Base-by-base conservation (phyloP, 805 yeast species). In the Candida ascalaphidarum region DNA sequence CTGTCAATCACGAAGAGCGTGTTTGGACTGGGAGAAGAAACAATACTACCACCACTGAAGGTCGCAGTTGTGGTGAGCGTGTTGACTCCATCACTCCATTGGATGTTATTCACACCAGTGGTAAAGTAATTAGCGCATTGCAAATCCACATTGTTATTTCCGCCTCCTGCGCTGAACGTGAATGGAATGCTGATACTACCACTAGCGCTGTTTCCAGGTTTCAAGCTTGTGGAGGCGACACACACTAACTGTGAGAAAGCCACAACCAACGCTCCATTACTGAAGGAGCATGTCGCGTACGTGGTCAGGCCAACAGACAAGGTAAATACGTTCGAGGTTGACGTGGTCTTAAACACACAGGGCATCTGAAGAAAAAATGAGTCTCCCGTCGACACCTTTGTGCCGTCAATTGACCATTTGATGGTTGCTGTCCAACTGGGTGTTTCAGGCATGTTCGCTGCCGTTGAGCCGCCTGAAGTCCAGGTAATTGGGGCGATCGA, bases 221-320 rank as follows among this genome's bases (percentile, higher is more conserved):
- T 26, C 4, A 51, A 39, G n/a, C 14, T 17, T 21, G 28, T 22
- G 3, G 44, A 13, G n/a, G 39, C 43, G 4, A 38, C 35, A 42
- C 58, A 51, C 7, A 28, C 19, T n/a, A 51, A 25, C 17, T 27
- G 16, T 2, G 50, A 42, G 26, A 27, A 37, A 13, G 40, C 28
- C 15, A 34, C 35, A 22, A 37, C 12, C n/a, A 37, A 12, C 15
- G 38, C 39, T 18, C 52, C 51, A 21, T 32, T 27, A 11, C 20
- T 30, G 9, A 43, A 30, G 5, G 14, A 12, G 39, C 58, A 52
- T 11, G 44, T 44, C 5, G 57, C 58, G 28, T 37, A 46, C 8
- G 36, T 31, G 7, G 26, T 11, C 1, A 23, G 11, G 11, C 22
- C 30, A 3, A 19, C 30, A 11, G 21, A 10, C 21, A 27, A 18